phyloP scores from a whole-genome alignment of 805 yeast genomes.

The Nakazawaea ernobii region DNA sequence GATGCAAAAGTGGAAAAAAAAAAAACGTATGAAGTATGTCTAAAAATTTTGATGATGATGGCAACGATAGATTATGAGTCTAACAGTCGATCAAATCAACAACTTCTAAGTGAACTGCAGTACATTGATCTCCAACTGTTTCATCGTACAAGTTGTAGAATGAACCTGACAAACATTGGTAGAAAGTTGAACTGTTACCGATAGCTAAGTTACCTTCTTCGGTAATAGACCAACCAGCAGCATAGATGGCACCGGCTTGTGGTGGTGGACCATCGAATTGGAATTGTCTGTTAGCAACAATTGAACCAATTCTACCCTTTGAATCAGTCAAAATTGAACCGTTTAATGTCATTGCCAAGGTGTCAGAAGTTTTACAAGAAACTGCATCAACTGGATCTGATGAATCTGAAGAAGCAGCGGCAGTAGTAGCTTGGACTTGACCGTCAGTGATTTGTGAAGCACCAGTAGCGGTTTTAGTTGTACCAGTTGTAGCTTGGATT shows the following conservation, averaged over 20 bases:
- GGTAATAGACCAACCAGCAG: conserved; percentile 46
- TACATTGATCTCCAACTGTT: conserved; percentile 39
- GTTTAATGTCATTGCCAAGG: conserved; percentile 39
- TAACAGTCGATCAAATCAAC: conserved; percentile 42
- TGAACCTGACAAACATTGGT: conserved; percentile 51
- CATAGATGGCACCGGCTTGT: conserved; percentile 51
- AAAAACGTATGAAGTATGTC: conserved; percentile 3
- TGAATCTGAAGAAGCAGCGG: conserved; percentile 14
- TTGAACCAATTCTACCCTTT: conserved; percentile 49
- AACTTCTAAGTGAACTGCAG: conserved; percentile 36
- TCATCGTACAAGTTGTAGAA: conserved; percentile 55
- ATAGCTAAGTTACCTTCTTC: conserved; percentile 41
- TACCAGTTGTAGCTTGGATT: conserved; percentile 21
- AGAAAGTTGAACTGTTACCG: conserved; percentile 43
- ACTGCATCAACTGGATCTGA: conserved; percentile 15
- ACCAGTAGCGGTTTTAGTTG: conserved; percentile 25
- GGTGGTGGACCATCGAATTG: conserved; percentile 65
- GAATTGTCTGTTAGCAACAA: conserved; percentile 60
- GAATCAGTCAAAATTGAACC: conserved; percentile 39
- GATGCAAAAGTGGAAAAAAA: conserved; percentile 1
- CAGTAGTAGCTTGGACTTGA: conserved; percentile 33
- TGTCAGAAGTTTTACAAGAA: conserved; percentile 29
- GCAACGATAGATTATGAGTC: conserved; percentile 6
- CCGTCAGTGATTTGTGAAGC: conserved; percentile 45
- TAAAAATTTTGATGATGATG: background rate